Conservation (phyloP, 495 filamentous ascomycete genomes). For the Lophiotrema nucula region DNA sequence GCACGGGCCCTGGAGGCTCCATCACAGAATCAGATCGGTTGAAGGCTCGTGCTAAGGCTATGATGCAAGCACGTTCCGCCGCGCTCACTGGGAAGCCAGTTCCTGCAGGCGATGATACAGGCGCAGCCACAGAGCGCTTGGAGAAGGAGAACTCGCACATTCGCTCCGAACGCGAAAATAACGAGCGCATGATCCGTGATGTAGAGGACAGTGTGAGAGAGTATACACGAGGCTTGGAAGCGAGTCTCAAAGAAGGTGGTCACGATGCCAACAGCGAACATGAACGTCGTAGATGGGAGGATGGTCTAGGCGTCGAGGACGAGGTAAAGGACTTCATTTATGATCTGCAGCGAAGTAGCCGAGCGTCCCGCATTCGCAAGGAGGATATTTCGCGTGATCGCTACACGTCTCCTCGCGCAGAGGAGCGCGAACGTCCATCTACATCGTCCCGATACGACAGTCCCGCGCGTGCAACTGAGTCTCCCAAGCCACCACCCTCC, state of each 20-base stretch:
- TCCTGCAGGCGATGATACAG: conserved; percentile 56
- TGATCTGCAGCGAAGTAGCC: conserved; percentile 81
- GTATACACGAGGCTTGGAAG: conserved; percentile 78
- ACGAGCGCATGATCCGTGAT: conserved; percentile 92
- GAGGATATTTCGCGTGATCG: conserved; percentile 54
- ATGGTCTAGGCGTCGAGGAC: conserved; percentile 93
- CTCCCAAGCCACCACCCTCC: conserved; percentile 42
- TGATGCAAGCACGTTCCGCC: conserved; percentile 97
- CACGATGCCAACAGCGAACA: conserved; percentile 72
- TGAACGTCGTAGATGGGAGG: conserved; percentile 92
- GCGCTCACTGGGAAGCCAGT: conserved; percentile 82
- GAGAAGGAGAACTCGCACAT: conserved; percentile 83
- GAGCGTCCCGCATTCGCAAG: conserved; percentile 68
- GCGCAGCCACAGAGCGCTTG: conserved; percentile 70
- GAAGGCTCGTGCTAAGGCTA: conserved; percentile 90
- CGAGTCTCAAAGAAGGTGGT: conserved; percentile 79
- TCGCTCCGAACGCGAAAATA: conserved; percentile 82
- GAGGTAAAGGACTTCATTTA: conserved; percentile 97
- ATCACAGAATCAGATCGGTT: conserved; percentile 93
- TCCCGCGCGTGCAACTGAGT: conserved; percentile 44
- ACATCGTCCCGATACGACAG: conserved; percentile 38
- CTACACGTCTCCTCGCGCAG: conserved; percentile 21
- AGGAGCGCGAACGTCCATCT: conserved; percentile 16
- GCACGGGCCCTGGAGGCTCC: conserved; percentile 86
- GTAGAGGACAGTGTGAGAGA: conserved; percentile 97